Evolutionary conservation across 1,284 basidiomycete genomes (phyloP), one percentile per base, ranked within the genome.

Genomic region (Moesziomyces sp.): DNA sequence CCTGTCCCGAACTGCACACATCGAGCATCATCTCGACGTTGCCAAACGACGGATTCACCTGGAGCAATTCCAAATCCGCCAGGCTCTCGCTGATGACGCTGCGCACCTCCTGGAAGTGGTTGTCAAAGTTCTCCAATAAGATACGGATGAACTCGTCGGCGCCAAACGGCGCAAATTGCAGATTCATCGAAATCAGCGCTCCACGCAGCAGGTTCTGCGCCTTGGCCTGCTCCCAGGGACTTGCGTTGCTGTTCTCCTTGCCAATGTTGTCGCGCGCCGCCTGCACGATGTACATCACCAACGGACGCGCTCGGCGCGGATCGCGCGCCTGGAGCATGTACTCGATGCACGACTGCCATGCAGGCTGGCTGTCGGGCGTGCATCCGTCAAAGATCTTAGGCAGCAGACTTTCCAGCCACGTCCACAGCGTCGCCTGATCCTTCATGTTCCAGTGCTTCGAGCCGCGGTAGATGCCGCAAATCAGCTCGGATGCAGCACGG

Each of bases 401-500:
- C 28, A 97, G 85, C 46, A 89, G 89, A n/a, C 87, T 85, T 13
- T 87, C 86, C 49, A 92, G 87, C 97, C 96, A 99, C 34, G 86
- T 81, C 94, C 93, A 96, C 4, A 98, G 85, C 49, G 85, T 83
- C 49, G 89, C 85, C 48, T 89, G 88, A 66, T 88, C 86, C 54
- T 86, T 85, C 60, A 87, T 87, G 0, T 90, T 87, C 96, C 96
- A 99, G 83, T 98, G 93, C 85, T 97, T 97, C 14, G 91, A 90
- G 26, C 94, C 95, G 88, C 87, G 76, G 58, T 83, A 54, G 50
- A 92, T 80, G 46, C 94, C 95, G 47, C 89, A 88, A 40, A 97
- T 83, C 34, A 97, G 86, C 86, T 99, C 96, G 52, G 91, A 93
- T 8, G 91, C 91, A 23, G 93, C 93, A 34, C 95, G 89, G 81